These are phyloP conservation scores for Coemansia sp. DNA, from an alignment of 192 early-diverging fungal genomes.

Conservation along the genomic window DNA sequence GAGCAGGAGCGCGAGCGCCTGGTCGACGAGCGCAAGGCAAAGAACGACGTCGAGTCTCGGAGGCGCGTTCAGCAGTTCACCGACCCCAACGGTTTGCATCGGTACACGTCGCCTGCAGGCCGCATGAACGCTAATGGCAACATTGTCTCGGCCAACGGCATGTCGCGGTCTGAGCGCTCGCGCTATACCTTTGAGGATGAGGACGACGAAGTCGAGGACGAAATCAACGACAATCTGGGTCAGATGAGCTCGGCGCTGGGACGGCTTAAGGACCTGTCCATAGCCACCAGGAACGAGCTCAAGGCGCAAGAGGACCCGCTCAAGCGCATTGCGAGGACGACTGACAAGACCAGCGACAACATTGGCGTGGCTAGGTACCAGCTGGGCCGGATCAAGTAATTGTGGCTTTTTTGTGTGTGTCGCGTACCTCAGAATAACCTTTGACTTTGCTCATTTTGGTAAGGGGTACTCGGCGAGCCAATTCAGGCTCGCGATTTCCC, in stretches of 20 bases:
- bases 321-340: conserved; percentile 47
- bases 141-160: conserved; percentile 29
- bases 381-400: conserved; percentile 36
- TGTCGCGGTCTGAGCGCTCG: conserved; percentile 50
- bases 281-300: conserved; percentile 59
- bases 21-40: conserved; percentile 53
- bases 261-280: conserved; percentile 60
- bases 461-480: neutral
- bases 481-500: neutral
- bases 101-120: conserved; percentile 18
- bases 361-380: conserved; percentile 46
- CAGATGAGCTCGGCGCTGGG: conserved; percentile 53
- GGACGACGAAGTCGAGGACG: conserved; percentile 64
- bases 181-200: conserved; percentile 70
- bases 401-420: neutral
- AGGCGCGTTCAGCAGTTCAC: conserved; percentile 57
- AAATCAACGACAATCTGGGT: conserved; percentile 68
- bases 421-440: neutral
- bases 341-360: conserved; percentile 51
- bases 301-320: conserved; percentile 61
- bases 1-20: conserved; percentile 27
- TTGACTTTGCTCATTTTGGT: neutral
- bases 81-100: conserved; percentile 6
- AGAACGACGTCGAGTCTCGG: conserved; percentile 57
- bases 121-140: conserved; percentile 49